A percentile compares a stretch with the other conserved stretches of the same genome.
phyloP scores from a whole-genome alignment of 1,284 basidiomycete genomes.

The Leccinum insolens region DNA sequence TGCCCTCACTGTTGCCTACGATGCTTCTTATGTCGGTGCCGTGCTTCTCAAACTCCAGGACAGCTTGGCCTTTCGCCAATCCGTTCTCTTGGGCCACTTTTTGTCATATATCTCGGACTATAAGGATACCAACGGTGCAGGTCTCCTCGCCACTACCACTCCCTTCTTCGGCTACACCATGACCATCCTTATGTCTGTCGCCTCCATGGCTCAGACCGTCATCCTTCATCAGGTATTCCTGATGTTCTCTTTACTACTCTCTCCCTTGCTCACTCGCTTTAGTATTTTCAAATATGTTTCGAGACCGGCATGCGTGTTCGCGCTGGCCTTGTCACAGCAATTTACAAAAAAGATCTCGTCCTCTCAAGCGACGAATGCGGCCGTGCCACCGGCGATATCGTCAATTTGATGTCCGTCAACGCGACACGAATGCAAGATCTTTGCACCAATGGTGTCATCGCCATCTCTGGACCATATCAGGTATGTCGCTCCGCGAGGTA shows the following conservation, averaged over 20 bases:
- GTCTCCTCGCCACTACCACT: constrained; percentile 33
- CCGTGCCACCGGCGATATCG: constrained; percentile 87
- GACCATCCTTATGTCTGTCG: constrained; percentile 78
- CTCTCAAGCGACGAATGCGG: constrained; percentile 83
- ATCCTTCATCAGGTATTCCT: constrained; percentile 77
- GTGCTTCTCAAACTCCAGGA: constrained; percentile 80
- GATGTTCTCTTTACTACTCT: background rate
- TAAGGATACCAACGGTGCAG: constrained; percentile 43
- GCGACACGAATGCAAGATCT: constrained; percentile 87
- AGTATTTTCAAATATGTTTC: constrained; percentile 85
- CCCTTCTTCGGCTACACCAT: constrained; percentile 73
- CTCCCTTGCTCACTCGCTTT: background rate
- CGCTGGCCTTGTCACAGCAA: constrained; percentile 82
- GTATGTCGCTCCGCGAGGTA: constrained; percentile 53
- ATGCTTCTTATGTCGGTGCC: constrained; percentile 75
- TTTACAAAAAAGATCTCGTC: constrained; percentile 87
- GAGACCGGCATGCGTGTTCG: constrained; percentile 94
- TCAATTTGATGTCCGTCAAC: constrained; percentile 92
- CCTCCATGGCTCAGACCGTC: constrained; percentile 79
- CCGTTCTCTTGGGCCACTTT: constrained; percentile 83
- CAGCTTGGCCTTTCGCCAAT: constrained; percentile 82
- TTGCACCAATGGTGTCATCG: constrained; percentile 77
- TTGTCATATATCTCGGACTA: constrained; percentile 83
- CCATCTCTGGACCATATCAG: constrained; percentile 73
- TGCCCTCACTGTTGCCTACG: constrained; percentile 79